These are phyloP conservation scores for Pseudopyricularia cyperi DNA, from an alignment of 2,329 filamentous ascomycete species.

Conservation along the genomic window DNA sequence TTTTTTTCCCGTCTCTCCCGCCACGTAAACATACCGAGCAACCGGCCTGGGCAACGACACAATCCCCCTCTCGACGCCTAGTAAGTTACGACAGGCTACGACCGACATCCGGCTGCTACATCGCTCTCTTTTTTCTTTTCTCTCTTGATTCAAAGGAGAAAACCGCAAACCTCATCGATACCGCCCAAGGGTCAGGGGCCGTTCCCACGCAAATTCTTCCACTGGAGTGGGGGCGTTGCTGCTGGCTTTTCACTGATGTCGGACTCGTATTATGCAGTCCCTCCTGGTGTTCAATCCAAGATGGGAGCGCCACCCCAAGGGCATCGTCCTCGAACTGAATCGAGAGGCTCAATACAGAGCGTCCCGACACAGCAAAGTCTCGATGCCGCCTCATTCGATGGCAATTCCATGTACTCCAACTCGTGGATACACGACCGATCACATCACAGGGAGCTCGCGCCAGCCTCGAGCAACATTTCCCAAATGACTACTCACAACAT, in stretches of 20 bases:
- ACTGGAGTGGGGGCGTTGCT: neutral
- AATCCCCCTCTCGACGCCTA: neutral
- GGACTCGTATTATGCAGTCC: neutral
- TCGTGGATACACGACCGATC: conserved; percentile 34
- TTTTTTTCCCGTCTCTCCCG: neutral
- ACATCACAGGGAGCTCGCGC: conserved; percentile 29
- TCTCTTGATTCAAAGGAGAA: too few species aligned
- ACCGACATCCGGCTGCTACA: neutral
- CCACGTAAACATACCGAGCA: neutral
- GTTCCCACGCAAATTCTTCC: neutral
- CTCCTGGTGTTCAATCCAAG: conserved; percentile 4
- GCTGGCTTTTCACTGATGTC: neutral
- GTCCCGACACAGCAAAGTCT: conserved; percentile 35
- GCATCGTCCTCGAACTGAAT: conserved; percentile 21
- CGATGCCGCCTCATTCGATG: conserved; percentile 30
- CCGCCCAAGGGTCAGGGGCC: neutral
- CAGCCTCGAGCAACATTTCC: conserved; percentile 31
- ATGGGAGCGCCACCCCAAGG: conserved; percentile 21
- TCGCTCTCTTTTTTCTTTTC: too few species aligned
- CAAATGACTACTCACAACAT: conserved; percentile 1
- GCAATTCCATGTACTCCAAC: conserved; percentile 29
- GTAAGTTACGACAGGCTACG: neutral
- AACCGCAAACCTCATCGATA: neutral
- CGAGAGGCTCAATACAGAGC: conserved; percentile 44
- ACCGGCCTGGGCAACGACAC: neutral